Base-by-base conservation (phyloP, 345 rosid genomes). In the Ailanthus altissimus region DNA sequence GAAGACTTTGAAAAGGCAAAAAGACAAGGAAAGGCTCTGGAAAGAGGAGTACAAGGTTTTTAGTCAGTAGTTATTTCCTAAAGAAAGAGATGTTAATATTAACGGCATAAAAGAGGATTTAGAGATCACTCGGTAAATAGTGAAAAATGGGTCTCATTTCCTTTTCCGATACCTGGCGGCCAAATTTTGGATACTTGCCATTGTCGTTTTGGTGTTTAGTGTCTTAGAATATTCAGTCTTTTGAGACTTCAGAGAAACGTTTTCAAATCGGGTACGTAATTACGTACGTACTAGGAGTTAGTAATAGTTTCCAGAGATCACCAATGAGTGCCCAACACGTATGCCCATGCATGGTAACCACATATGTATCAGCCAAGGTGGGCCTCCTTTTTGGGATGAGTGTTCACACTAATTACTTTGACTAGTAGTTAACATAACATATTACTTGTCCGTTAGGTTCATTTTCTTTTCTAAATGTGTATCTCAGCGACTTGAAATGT, bases 1-100 rank as follows among this genome's bases (percentile, higher is more conserved):
- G 54, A 72, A 72, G 66, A 25, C 45, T 13, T 21, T 5, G 12
- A 0, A 2, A 25, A 6, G 16, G 16, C 13, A 18, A 32, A n/a
- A 60, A 16, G 56, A 46, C 26, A 49, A 28, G 10, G 58, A 46
- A 23, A 60, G 54, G 26, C 45, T 73, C 67, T 73, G 46, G 72
- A 66, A 75, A 54, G 25, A 7, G 23, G 7, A 15, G 5, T 49
- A 43, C 14, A 72, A 72, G 3, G 50, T 8, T n/a, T n/a, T n/a
- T 4, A 72, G 14, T 6, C 8, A 12, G 4, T 1, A 3, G 21
- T 28, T 20, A 49, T 25, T 14, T 21, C 15, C 40, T 26, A 20
- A 1, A 6, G 42, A 8, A 15, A 26, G 12, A 32, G 36, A 70
- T 36, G 1, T 23, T 8, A 45, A 4, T 23, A 23, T 4, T 7